A percentile compares a stretch with the other conserved stretches of the same genome.
Conservation (phyloP, 2,329 filamentous ascomycete genomes). For the Epicoccum sorghinum region DNA sequence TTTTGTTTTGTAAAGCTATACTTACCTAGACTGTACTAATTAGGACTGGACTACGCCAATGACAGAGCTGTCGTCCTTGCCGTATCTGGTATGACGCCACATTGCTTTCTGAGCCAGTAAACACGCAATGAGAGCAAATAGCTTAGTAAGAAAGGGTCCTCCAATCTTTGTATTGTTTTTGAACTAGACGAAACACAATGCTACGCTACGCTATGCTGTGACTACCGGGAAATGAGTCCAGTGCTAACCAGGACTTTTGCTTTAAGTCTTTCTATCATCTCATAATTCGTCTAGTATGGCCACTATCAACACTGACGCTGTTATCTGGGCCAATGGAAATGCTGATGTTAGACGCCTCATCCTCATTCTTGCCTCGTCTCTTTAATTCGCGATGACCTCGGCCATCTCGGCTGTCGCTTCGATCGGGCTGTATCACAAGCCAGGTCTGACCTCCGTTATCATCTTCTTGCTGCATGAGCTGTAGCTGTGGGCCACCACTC, state of each 20-base stretch:
- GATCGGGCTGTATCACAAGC: conserved; percentile 46
- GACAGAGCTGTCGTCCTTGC: no score
- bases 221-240: no score
- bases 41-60: no score
- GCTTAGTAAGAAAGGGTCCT: no score
- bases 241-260: no score
- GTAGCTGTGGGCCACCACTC: conserved; percentile 35
- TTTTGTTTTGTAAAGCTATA: not conserved
- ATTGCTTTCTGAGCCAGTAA: not conserved
- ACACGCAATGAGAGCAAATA: no score
- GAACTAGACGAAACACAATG: not conserved
- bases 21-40: not conserved
- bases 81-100: not conserved
- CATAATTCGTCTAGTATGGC: conserved; percentile 39
- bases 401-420: conserved; percentile 44
- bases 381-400: conserved; percentile 27
- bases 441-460: conserved; percentile 43
- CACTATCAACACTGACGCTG: conserved; percentile 47
- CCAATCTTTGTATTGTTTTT: not conserved
- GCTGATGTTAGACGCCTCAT: conserved; percentile 43
- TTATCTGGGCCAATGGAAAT: conserved; percentile 48
- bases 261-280: conserved; percentile 13
- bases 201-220: conserved; percentile 16
- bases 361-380: conserved; percentile 32
- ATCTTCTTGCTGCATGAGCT: conserved; percentile 46